Evolutionary conservation across 176 grass and related monocot species (phyloP).

Genomic region (Stipa capillata): DNA sequence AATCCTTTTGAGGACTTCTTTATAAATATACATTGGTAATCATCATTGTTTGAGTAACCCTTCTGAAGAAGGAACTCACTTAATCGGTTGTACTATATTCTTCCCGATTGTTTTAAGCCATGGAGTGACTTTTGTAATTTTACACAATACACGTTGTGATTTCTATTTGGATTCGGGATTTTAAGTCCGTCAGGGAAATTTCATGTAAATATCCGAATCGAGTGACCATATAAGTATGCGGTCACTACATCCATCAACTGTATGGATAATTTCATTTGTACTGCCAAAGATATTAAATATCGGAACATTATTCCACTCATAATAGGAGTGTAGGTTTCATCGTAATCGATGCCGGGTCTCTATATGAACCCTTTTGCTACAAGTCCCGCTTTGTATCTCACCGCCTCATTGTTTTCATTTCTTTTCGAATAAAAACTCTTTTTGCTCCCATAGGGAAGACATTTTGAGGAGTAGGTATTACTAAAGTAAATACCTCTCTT

Average conservation of each 20-base stretch:
- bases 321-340: not conserved
- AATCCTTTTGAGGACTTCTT: too few relatives aligned
- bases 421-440: not conserved
- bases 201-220: not conserved
- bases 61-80: too few relatives aligned
- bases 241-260: not conserved
- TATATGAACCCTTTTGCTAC: not conserved
- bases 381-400: not conserved
- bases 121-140: too few relatives aligned
- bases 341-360: not conserved
- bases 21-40: too few relatives aligned
- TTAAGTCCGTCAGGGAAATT: too few relatives aligned
- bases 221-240: not conserved
- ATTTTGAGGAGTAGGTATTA: not conserved
- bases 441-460: not conserved
- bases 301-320: not conserved
- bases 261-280: not conserved
- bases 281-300: not conserved
- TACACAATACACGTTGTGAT: too few relatives aligned
- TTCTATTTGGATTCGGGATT: too few relatives aligned
- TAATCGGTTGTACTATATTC: too few relatives aligned
- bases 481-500: not conserved
- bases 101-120: too few relatives aligned
- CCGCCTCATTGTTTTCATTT: not conserved
- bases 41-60: too few relatives aligned